Conservation (phyloP, 2,329 filamentous ascomycete species). For the Aspergillus niger region DNA sequence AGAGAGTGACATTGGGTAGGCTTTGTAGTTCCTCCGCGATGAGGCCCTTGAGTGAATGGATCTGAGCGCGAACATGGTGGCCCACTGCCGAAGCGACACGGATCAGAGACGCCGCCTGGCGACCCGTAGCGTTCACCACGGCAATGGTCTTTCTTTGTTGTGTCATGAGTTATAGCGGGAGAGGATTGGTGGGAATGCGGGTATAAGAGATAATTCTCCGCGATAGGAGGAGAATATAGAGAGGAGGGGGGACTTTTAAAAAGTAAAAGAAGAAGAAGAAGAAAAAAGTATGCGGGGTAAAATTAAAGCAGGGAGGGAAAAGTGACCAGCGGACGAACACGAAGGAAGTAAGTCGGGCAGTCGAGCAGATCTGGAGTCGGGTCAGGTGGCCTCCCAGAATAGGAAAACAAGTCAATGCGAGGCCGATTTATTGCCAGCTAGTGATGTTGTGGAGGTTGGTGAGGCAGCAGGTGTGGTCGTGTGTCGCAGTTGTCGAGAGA, state of each 20-base stretch:
- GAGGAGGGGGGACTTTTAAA: not conserved
- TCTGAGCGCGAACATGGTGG: slow-evolving; percentile 88
- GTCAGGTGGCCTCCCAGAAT: slow-evolving; percentile 18
- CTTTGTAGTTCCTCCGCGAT: slow-evolving; percentile 82
- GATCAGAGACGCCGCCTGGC: slow-evolving; percentile 93
- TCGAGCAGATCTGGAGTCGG: slow-evolving; percentile 18
- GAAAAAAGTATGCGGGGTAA: slow-evolving; percentile 21
- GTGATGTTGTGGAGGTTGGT: not conserved
- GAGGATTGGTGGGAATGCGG: slow-evolving; percentile 1
- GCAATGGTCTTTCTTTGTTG: slow-evolving; percentile 75
- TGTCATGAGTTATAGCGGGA: slow-evolving; percentile 33
- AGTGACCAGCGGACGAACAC: slow-evolving; percentile 13
- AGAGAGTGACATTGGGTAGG: slow-evolving; percentile 77
- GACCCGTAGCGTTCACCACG: slow-evolving; percentile 92
- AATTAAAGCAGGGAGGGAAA: slow-evolving; percentile 14
- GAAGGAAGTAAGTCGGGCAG: slow-evolving; percentile 2
- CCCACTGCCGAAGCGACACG: slow-evolving; percentile 91
- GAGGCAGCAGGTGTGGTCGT: not conserved
- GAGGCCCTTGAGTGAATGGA: slow-evolving; percentile 82
- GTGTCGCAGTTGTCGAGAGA: not conserved
- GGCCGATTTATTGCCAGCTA: not conserved
- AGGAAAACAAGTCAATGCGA: not conserved
- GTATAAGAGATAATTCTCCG: slow-evolving; percentile 8
- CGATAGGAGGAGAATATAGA: not conserved
- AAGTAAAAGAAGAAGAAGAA: slow-evolving; percentile 9